These are phyloP conservation scores for Glaciozyma antarctica DNA, from an alignment of 768 basidiomycete species.

Conservation along the genomic window DNA sequence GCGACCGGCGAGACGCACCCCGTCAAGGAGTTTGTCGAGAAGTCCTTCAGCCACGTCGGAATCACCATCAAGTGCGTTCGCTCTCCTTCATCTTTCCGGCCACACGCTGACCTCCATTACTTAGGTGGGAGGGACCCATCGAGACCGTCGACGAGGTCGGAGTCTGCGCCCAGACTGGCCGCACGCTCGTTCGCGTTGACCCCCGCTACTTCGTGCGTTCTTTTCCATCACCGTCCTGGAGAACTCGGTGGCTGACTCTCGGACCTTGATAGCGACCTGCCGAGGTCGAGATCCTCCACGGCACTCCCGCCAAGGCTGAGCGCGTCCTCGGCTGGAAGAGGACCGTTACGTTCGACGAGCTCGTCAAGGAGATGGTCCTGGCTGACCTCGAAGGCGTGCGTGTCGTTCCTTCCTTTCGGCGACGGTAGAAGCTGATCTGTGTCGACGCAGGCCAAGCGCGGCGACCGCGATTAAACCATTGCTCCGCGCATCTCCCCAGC, in stretches of 20 bases:
- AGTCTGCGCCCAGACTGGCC: constrained; percentile 58
- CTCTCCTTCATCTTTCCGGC: constrained; percentile 11
- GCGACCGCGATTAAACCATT: constrained; percentile 19
- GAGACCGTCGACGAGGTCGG: constrained; percentile 59
- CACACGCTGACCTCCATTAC: neutral
- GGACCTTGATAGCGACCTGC: constrained; percentile 17
- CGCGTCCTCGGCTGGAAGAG: constrained; percentile 78
- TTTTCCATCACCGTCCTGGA: constrained; percentile 30
- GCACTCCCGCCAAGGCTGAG: constrained; percentile 85
- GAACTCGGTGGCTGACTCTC: neutral
- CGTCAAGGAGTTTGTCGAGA: constrained; percentile 86
- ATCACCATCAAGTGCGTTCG: constrained; percentile 55
- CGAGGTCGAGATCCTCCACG: constrained; percentile 60
- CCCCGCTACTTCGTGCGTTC: constrained; percentile 69
- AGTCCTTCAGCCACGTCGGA: constrained; percentile 62
- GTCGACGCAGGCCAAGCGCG: constrained; percentile 23
- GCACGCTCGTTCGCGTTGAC: constrained; percentile 73
- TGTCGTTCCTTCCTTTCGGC: neutral
- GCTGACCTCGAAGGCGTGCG: constrained; percentile 56
- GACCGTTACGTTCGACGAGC: constrained; percentile 64
- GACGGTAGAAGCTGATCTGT: neutral
- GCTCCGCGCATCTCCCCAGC: neutral
- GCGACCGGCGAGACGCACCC: constrained; percentile 93
- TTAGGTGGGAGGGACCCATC: constrained; percentile 64
- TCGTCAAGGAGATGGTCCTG: constrained; percentile 86